Evolutionary conservation across 1,284 basidiomycete genomes (phyloP).

Genomic region (Fomitopsis schrenkii): DNA sequence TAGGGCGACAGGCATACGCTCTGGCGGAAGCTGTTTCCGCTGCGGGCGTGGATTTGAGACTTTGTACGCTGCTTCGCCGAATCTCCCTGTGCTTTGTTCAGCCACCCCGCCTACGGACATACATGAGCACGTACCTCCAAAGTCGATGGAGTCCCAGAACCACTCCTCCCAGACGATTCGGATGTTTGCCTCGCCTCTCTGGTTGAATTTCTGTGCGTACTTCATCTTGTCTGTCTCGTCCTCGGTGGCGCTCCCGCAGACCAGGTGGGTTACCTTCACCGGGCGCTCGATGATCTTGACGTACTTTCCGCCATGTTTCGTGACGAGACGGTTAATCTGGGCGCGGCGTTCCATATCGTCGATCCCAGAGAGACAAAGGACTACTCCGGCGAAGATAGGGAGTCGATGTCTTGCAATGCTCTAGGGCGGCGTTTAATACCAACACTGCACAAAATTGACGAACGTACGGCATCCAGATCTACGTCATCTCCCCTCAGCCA

Average conservation of each 20-base stretch:
- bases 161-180: conserved; percentile 80
- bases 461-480: conserved; percentile 45
- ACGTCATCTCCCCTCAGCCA: conserved; percentile 80
- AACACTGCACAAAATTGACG: background rate
- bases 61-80: conserved; percentile 53
- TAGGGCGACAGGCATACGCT: conserved; percentile 9
- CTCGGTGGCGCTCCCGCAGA: conserved; percentile 44
- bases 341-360: conserved; percentile 47
- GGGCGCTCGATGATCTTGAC: conserved; percentile 63
- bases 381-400: conserved; percentile 59
- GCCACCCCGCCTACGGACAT: background rate
- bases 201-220: conserved; percentile 66
- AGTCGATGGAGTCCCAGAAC: conserved; percentile 78
- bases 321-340: conserved; percentile 53
- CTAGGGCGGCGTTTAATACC: conserved; percentile 27
- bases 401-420: conserved; percentile 53
- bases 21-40: conserved; percentile 30
- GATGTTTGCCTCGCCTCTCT: conserved; percentile 58
- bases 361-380: conserved; percentile 67
- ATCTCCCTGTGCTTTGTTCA: conserved; percentile 30
- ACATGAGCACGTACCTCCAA: conserved; percentile 44
- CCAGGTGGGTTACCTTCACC: conserved; percentile 63
- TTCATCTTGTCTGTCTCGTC: conserved; percentile 65
- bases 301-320: conserved; percentile 51
- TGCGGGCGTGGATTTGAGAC: conserved; percentile 56